Evolutionary conservation across 202 grass and related monocot species (phyloP).

Genomic region (Eragrostis tef): DNA sequence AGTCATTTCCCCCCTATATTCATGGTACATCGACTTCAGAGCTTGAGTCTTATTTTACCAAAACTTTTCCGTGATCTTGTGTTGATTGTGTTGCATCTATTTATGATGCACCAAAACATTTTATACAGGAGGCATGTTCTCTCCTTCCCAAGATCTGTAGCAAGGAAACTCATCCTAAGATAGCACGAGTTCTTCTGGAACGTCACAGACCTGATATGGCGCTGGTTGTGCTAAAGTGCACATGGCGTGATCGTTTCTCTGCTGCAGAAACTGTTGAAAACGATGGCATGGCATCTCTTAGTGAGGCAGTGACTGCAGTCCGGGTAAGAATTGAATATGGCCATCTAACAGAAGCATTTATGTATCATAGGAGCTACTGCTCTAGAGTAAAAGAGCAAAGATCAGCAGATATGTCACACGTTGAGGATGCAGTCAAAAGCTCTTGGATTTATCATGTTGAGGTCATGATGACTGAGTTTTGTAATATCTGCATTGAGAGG

Average conservation of each 20-base stretch:
- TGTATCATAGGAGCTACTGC: constrained; percentile 75
- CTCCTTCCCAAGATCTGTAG: constrained; percentile 78
- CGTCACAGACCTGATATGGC: constrained; percentile 74
- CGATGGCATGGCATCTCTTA: constrained; percentile 58
- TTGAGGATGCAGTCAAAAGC: constrained; percentile 41
- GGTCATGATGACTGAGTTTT: constrained; percentile 76
- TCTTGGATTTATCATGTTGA: constrained; percentile 71
- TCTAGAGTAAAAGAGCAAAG: constrained; percentile 67
- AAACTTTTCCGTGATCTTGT: constrained; percentile 18
- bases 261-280: constrained; percentile 51
- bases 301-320: constrained; percentile 72
- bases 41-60: constrained; percentile 19
- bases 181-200: constrained; percentile 90
- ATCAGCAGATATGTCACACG: constrained; percentile 44
- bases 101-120: constrained; percentile 27
- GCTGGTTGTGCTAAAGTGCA: constrained; percentile 70
- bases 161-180: constrained; percentile 85
- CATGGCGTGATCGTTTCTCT: constrained; percentile 57
- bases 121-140: constrained; percentile 73
- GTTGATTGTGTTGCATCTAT: constrained; percentile 14
- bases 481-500: constrained; percentile 69
- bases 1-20: neutral
- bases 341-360: constrained; percentile 91
- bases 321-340: constrained; percentile 83
- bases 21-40: constrained; percentile 35